Evolutionary conservation across 495 filamentous ascomycete species (phyloP).

Genomic region (Lasiosphaeria hispida): DNA sequence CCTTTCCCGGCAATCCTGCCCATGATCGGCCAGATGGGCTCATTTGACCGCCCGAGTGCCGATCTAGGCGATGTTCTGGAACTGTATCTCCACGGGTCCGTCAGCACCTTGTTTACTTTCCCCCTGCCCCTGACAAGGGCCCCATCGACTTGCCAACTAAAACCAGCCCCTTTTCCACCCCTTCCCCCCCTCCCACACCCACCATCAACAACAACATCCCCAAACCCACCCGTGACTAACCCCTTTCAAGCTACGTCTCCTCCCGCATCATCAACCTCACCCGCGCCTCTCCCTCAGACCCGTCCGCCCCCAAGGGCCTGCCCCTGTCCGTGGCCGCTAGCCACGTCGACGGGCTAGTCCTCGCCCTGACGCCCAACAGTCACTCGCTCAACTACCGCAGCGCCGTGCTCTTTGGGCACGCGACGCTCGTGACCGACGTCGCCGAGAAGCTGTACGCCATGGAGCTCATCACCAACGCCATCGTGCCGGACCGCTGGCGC

Average conservation of each 20-base stretch:
- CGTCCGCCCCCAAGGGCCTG: slow-evolving; percentile 42
- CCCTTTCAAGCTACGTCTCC: slow-evolving; percentile 57
- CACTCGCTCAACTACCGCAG: slow-evolving; percentile 91
- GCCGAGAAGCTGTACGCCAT: slow-evolving; percentile 83
- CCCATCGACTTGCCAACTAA: too few species aligned
- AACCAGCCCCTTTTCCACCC: neutral
- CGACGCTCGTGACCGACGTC: slow-evolving; percentile 59
- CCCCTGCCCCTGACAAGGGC: neutral
- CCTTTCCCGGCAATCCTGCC: slow-evolving; percentile 78
- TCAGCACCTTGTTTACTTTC: neutral
- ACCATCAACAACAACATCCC: neutral
- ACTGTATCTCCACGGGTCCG: slow-evolving; percentile 75
- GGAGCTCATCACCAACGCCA: slow-evolving; percentile 73
- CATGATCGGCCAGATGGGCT: slow-evolving; percentile 85
- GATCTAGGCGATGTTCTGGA: slow-evolving; percentile 65
- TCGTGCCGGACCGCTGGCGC: slow-evolving; percentile 67
- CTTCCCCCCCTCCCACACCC: neutral
- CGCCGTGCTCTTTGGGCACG: slow-evolving; percentile 75
- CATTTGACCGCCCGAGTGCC: slow-evolving; percentile 62
- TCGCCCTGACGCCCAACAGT: slow-evolving; percentile 72
- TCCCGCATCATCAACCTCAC: slow-evolving; percentile 73
- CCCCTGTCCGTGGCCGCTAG: slow-evolving; percentile 64
- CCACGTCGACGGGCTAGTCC: slow-evolving; percentile 68
- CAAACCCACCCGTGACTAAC: neutral
- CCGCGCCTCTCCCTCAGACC: slow-evolving; percentile 42